Base-by-base conservation (phyloP, 257 asterid genomes). In the Ajuga chamaepitys region DNA sequence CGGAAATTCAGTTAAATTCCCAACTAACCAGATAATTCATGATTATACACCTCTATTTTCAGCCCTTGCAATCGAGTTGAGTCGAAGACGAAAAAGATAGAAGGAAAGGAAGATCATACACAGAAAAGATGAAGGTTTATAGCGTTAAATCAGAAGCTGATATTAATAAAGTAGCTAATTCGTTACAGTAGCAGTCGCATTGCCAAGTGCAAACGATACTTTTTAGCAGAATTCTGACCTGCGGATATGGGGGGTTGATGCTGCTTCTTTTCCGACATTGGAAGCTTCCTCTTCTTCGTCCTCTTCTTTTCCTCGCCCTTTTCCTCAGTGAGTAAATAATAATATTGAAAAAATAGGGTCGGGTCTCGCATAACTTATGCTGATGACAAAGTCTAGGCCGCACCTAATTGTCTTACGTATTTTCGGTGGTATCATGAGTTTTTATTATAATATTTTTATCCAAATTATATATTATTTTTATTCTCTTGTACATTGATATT, bases 221-320 rank as follows among this genome's bases (percentile, higher is more conserved):
- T 16, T 2, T 14, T 40, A 9, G 50, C 50, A 56, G 18, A 50
- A 46, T n/a, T 57, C 68, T 68, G 16, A 74, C 83, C 77, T 24
- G 74, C 38, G 14, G 63, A 69, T 40, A 42, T 59, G 61, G 25
- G 21, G 40, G 70, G 35, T 44, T 50, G 70, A 38, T 67, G 28
- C 52, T 50, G 61, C n/a, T 41, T 69, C 52, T 64, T 77, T 55
- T 64, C 74, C 71, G 82, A 13, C 78, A 68, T 68, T 16, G 68
- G 58, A 52, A 50, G 46, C 46, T 30, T 28, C 34, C 34, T 63
- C 40, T 17, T 45, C 64, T 67, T 11, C 20, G 5, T 2, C 5
- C 34, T 28, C 34, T 28, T 28, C 34, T 11, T n/a, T 38, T n/a
- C 10, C 45, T 11, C 16, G 9, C 45, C 10, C 45, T 38, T n/a